Percentiles rank a stretch among this genome's conserved stretches.
Conservation (phyloP, 2,329 filamentous ascomycete genomes). For the Diaporthe eres region DNA sequence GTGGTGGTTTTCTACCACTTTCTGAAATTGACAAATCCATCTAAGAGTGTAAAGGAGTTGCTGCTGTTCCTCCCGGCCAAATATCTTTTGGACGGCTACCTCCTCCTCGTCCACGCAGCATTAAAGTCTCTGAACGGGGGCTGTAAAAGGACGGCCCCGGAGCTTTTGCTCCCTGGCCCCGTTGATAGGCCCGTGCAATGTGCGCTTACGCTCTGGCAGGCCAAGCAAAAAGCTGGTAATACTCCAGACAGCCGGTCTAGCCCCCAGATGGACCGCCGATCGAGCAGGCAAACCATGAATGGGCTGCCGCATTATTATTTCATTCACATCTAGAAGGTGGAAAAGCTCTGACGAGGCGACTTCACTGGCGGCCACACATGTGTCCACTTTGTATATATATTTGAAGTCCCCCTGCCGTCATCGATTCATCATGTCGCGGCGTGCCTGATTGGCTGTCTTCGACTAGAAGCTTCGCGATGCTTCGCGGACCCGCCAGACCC, state of each 20-base stretch:
- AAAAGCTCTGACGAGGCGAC: background rate
- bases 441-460: slow-evolving; percentile 6
- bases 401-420: slow-evolving; percentile 10
- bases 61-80: slow-evolving; percentile 16
- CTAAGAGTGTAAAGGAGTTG: background rate
- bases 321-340: background rate
- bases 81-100: slow-evolving; percentile 46
- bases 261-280: slow-evolving; percentile 33
- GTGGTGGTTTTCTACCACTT: slow-evolving; percentile 20
- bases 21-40: slow-evolving; percentile 21
- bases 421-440: background rate
- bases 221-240: slow-evolving; percentile 32
- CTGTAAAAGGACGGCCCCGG: slow-evolving; percentile 47
- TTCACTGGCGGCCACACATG: background rate
- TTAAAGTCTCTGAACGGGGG: slow-evolving; percentile 31
- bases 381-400: background rate
- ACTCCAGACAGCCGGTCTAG: slow-evolving; percentile 16
- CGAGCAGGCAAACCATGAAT: slow-evolving; percentile 22
- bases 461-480: slow-evolving; percentile 33
- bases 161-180: slow-evolving; percentile 53
- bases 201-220: slow-evolving; percentile 38
- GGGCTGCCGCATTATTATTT: slow-evolving; percentile 16
- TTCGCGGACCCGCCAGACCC: slow-evolving; percentile 22
- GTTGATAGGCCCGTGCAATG: slow-evolving; percentile 49
- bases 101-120: slow-evolving; percentile 43